Conservation (phyloP, 1,139 yeast genomes). For the Diutina mesorugosa region DNA sequence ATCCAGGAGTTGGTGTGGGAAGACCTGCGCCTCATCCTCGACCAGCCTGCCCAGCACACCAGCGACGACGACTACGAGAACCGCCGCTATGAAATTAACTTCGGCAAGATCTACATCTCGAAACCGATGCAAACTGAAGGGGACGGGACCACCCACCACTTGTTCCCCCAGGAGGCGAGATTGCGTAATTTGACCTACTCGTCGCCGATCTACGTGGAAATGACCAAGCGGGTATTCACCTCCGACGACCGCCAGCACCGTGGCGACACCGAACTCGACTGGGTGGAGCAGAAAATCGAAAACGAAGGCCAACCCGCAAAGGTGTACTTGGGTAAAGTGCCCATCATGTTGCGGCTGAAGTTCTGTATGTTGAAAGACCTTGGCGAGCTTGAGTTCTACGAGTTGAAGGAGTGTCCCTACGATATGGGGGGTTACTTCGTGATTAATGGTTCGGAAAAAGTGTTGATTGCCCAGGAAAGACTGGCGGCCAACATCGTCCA, state of each 20-base stretch:
- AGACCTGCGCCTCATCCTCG: constrained; percentile 85
- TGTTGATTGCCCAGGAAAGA: constrained; percentile 95
- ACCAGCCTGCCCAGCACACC: constrained; percentile 97
- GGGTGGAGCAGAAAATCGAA: constrained; percentile 43
- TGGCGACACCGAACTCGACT: constrained; percentile 50
- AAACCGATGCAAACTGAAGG: constrained; percentile 99
- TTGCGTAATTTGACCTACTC: constrained; percentile 91
- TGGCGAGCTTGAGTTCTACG: constrained; percentile 90
- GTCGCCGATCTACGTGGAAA: constrained; percentile 90
- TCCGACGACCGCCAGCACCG: constrained; percentile 62
- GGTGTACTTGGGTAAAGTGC: constrained; percentile 92
- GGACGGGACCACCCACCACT: constrained; percentile 97
- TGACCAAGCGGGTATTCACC: constrained; percentile 80
- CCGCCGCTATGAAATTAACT: constrained; percentile 86
- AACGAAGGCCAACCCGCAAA: constrained; percentile 40
- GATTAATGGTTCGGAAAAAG: constrained; percentile 97
- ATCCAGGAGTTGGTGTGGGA: constrained; percentile 96
- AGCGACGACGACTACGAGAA: constrained; percentile 81
- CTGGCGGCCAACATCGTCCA: constrained; percentile 97
- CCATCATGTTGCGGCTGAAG: constrained; percentile 94
- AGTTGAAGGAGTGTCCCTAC: constrained; percentile 94
- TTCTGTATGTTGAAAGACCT: constrained; percentile 89
- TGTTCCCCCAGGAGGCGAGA: constrained; percentile 98
- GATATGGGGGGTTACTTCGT: constrained; percentile 99
- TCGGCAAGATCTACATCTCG: constrained; percentile 92